Evolutionary conservation across 768 basidiomycete species (phyloP), one percentile per base, ranked within the genome.

Genomic region (Suillus subaureus): DNA sequence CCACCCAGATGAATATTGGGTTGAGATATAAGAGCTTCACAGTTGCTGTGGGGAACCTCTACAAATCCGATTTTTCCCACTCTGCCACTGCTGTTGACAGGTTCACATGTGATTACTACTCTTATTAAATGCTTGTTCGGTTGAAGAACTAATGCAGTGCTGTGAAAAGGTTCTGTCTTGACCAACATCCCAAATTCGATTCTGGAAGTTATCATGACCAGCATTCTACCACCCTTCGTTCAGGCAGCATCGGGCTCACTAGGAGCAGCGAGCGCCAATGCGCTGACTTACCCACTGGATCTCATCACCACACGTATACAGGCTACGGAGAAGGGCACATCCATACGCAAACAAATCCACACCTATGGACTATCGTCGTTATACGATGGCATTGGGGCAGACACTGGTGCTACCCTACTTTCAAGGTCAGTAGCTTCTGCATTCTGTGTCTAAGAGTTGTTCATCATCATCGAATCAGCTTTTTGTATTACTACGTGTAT

Each of bases 401-500:
- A 90, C 72, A 81, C 85, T 1, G 80, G 81, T 43, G 84, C 85
- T 16, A 88, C 85, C 0, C 61, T 85, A 3, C 65, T 88, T 2
- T 86, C 85, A 15, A 87, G 83, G 86, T 86, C 64, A 61, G 37
- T n/a, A 31, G 15, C 81, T 68, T 18, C 9, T 21, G 8, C n/a
- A 21, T 23, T n/a, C n/a, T 16, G 21, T 33, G 35, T 39, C 45
- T 21, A 15, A 39, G 12, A n/a, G 21, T 21, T 3, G 7, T 65
- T 39, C 35, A 18, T 55, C 21, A 42, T 18, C 9, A 13, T 33
- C 13, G 26, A 18, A n/a, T 4, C 63, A 87, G 86, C 70, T 88
- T 89, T 69, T 77, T 87, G 62, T 89, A 87, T 69, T 88, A 86
- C 67, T 86, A 86, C 66, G 79, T 83, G 66, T 88, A 87, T 70